Evolutionary conservation across 495 filamentous ascomycete genomes (phyloP).

Genomic region (Xylaria flabelliformis): DNA sequence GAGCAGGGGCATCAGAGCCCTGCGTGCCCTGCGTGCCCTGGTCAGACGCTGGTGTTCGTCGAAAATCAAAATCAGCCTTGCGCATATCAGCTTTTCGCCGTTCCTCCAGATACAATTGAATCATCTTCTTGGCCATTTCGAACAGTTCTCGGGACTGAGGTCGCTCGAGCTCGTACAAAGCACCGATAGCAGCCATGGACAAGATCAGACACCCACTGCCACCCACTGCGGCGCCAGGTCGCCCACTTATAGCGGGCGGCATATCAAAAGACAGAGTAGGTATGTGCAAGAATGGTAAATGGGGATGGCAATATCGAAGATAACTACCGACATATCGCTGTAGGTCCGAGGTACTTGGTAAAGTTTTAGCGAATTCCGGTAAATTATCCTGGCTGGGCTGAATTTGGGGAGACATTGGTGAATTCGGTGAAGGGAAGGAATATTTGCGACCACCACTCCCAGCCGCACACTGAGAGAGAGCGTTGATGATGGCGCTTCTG

Average conservation of each 20-base stretch:
- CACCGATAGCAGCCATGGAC: conserved; percentile 95
- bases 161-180: conserved; percentile 89
- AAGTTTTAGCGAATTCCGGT: conserved; percentile 54
- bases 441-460: conserved; percentile 79
- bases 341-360: conserved; percentile 90
- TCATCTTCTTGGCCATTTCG: conserved; percentile 93
- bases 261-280: conserved; percentile 92
- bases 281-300: conserved; percentile 91
- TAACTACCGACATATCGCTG: conserved; percentile 93
- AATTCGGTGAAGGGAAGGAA: conserved; percentile 72
- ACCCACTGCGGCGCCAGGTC: conserved; percentile 66
- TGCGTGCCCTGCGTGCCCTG: conserved; percentile 52
- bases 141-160: conserved; percentile 84
- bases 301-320: conserved; percentile 93
- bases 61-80: conserved; percentile 74
- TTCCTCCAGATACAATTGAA: conserved; percentile 91
- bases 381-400: conserved; percentile 56
- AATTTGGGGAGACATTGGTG: conserved; percentile 65
- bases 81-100: conserved; percentile 87
- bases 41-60: conserved; percentile 59
- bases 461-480: conserved; percentile 76
- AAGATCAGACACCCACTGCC: conserved; percentile 91
- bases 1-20: conserved; percentile 68
- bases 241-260: conserved; percentile 68
- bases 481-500: conserved; percentile 81